Evolutionary conservation across 179 eudicot genomes (phyloP).

Genomic region (Heliamphora pulchella): DNA sequence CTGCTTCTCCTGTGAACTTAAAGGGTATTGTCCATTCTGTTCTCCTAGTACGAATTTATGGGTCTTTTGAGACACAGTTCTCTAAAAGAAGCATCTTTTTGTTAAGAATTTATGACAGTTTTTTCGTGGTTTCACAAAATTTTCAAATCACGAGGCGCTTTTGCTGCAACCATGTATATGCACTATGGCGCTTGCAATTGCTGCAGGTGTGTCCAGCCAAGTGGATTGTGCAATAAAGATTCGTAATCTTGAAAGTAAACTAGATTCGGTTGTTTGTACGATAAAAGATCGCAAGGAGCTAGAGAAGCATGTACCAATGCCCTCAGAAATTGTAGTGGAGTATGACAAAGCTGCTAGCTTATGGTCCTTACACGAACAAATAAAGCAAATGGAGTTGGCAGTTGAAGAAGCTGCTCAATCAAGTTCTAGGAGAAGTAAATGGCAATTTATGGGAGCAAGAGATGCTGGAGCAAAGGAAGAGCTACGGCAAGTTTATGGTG

Average conservation of each 20-base stretch:
- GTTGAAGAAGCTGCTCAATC: constrained; percentile 93
- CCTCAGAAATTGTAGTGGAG: constrained; percentile 85
- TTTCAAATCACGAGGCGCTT: not conserved
- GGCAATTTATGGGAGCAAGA: constrained; percentile 99
- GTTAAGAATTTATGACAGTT: not conserved
- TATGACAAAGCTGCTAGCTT: constrained; percentile 89
- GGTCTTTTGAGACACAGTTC: not conserved
- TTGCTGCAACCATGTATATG: constrained; percentile 1
- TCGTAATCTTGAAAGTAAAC: constrained; percentile 88
- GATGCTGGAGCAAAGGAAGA: constrained; percentile 98
- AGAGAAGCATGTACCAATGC: constrained; percentile 99
- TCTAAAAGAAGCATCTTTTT: constrained; percentile 5
- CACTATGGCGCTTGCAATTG: constrained; percentile 12
- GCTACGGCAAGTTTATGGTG: constrained; percentile 94
- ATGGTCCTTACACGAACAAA: constrained; percentile 88
- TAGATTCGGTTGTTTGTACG: constrained; percentile 89
- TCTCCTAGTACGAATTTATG: not conserved
- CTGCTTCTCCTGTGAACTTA: constrained; percentile 97
- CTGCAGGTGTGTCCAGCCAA: constrained; percentile 94
- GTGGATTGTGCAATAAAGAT: constrained; percentile 97
- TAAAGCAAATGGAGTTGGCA: constrained; percentile 79
- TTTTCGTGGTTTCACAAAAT: not conserved
- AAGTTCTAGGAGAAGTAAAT: constrained; percentile 87
- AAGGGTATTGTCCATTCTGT: constrained; percentile 51
- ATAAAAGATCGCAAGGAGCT: constrained; percentile 92